Conservation (phyloP, 225 moss, liverwort and hornwort genomes). For the Anthoceros angustus region DNA sequence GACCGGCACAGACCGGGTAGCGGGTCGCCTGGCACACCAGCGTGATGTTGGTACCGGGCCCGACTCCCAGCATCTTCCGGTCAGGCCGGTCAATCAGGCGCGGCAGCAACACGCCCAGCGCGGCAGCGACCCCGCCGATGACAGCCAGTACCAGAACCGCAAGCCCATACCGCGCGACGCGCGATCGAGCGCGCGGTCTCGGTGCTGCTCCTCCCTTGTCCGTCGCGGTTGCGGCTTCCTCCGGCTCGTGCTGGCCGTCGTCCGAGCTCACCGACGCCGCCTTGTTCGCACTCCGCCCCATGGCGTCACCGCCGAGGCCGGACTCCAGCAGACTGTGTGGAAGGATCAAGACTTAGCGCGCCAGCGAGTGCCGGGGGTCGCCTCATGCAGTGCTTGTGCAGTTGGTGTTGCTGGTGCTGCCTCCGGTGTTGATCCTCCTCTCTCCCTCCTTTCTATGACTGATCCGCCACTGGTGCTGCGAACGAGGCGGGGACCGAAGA, state of each 20-base stretch:
- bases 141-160: background rate
- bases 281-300: slow-evolving; percentile 4
- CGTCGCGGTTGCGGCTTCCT: background rate
- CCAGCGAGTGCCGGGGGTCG: too few relatives aligned
- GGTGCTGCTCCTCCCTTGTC: background rate
- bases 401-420: too few relatives aligned
- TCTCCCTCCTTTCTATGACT: too few relatives aligned
- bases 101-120: background rate
- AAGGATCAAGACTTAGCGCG: too few relatives aligned
- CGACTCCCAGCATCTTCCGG: background rate
- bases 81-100: background rate
- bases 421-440: too few relatives aligned
- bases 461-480: too few relatives aligned
- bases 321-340: too few relatives aligned
- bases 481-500: too few relatives aligned
- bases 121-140: background rate
- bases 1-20: background rate
- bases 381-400: too few relatives aligned
- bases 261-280: background rate
- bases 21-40: background rate
- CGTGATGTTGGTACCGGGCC: slow-evolving; percentile 1
- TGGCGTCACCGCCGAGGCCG: background rate
- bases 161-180: background rate
- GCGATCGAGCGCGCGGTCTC: background rate
- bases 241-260: background rate